A percentile compares a stretch with the other conserved stretches of the same genome.
These are phyloP conservation scores for Echria macrotheca DNA, from an alignment of 495 filamentous ascomycete genomes.

Conservation along the genomic window DNA sequence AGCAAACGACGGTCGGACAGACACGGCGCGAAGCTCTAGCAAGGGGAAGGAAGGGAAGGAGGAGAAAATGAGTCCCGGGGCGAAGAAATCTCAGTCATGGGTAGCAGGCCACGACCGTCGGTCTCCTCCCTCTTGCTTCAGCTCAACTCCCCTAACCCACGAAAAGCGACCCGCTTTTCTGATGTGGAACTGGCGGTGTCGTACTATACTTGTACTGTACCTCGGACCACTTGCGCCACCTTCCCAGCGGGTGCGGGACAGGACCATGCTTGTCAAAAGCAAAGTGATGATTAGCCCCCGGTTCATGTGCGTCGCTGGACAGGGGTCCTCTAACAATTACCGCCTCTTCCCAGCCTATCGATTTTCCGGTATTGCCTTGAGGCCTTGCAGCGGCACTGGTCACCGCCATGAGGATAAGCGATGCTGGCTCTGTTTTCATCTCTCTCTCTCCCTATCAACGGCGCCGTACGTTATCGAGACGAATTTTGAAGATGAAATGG, in stretches of 20 bases:
- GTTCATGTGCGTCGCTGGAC: slow-evolving; percentile 10
- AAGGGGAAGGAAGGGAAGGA: slow-evolving; percentile 21
- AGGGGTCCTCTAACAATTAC: slow-evolving; percentile 10
- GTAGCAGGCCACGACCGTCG: slow-evolving; percentile 8
- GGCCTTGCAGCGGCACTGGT: too few relatives aligned
- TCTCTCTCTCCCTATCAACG: too few relatives aligned
- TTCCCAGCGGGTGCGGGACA: slow-evolving; percentile 11
- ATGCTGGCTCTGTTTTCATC: too few relatives aligned
- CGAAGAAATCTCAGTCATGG: slow-evolving; percentile 23
- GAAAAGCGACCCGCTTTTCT: background rate
- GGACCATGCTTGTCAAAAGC: slow-evolving; percentile 13
- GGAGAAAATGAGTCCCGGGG: slow-evolving; percentile 24
- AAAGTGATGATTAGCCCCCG: slow-evolving; percentile 13
- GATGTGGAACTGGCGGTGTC: background rate
- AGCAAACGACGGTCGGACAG: too few relatives aligned
- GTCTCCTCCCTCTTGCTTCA: slow-evolving; percentile 4
- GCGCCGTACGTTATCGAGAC: too few relatives aligned
- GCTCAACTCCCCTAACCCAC: slow-evolving; percentile 19
- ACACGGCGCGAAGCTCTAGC: too few relatives aligned
- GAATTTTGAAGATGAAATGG: too few relatives aligned
- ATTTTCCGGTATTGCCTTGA: slow-evolving; percentile 2
- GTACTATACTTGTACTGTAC: slow-evolving; percentile 7
- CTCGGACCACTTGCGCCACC: slow-evolving; percentile 6
- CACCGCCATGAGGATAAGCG: too few relatives aligned
- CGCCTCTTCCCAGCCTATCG: slow-evolving; percentile 7